Conservation (phyloP, 2,329 filamentous ascomycete genomes). For the Penicillium sclerotigenum region DNA sequence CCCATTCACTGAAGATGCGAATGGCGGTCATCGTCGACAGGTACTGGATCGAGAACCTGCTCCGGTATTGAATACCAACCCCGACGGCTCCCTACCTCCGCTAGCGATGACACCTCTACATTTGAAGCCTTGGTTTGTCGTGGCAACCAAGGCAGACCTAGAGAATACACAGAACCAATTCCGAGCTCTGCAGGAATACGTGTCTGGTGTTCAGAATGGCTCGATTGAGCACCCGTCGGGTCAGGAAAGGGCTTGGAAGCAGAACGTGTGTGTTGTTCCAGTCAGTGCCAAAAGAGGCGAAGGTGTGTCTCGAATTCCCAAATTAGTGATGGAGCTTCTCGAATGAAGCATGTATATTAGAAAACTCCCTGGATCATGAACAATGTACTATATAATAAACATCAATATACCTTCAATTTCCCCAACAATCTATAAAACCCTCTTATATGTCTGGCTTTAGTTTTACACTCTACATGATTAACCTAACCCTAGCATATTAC, state of each 20-base stretch:
- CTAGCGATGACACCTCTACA: constrained; percentile 67
- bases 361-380: constrained; percentile 1
- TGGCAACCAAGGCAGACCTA: constrained; percentile 89
- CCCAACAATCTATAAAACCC: not conserved
- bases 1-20: constrained; percentile 28
- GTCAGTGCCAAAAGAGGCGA: constrained; percentile 87
- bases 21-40: constrained; percentile 18
- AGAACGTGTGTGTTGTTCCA: constrained; percentile 64
- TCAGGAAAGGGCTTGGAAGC: constrained; percentile 60
- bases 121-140: constrained; percentile 94
- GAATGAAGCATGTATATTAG: constrained; percentile 28
- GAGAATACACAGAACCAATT: constrained; percentile 77
- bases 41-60: not conserved
- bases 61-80: constrained; percentile 12
- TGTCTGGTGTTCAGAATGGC: constrained; percentile 63
- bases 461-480: not conserved
- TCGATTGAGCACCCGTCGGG: constrained; percentile 72
- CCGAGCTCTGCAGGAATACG: constrained; percentile 63
- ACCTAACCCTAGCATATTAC: not conserved
- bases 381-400: constrained; percentile 11
- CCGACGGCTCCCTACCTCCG: constrained; percentile 40
- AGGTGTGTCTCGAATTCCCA: constrained; percentile 62
- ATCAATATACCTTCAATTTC: not conserved
- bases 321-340: constrained; percentile 42
- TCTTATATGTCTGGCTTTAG: not conserved